These are phyloP conservation scores for Cornus controversa DNA, from an alignment of 148 eudicot species.

Conservation along the genomic window DNA sequence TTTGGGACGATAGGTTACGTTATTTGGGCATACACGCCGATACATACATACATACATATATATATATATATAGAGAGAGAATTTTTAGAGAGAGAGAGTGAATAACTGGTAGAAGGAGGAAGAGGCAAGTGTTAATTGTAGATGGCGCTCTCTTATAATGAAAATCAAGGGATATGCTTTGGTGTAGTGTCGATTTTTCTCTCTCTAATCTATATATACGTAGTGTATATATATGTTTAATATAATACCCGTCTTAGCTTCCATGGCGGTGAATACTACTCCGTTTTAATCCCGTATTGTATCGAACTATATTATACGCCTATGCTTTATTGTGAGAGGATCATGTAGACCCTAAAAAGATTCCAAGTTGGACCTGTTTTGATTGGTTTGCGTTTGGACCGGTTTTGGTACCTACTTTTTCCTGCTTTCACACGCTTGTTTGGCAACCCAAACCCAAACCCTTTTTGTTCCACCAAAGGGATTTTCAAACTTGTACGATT, in stretches of 20 bases:
- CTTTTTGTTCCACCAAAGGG: too few species aligned
- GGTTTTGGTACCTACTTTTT: not conserved
- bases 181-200: not conserved
- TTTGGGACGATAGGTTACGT: not conserved
- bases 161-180: too few species aligned
- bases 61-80: not conserved
- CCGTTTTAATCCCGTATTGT: not conserved
- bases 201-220: not conserved
- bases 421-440: not conserved
- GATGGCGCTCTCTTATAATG: too few species aligned
- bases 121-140: not conserved
- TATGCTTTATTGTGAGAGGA: too few species aligned
- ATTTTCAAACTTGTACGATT: too few species aligned
- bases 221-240: too few species aligned
- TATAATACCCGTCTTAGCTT: not conserved
- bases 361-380: not conserved
- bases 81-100: not conserved
- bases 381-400: constrained; percentile 2
- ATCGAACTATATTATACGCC: too few species aligned
- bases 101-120: not conserved
- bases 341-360: not conserved
- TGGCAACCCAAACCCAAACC: too few species aligned
- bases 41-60: too few species aligned
- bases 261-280: constrained; percentile 5
- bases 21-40: not conserved